These are phyloP conservation scores for Litsea cubeba DNA, from an alignment of 164 flowering plant species.

Conservation along the genomic window DNA sequence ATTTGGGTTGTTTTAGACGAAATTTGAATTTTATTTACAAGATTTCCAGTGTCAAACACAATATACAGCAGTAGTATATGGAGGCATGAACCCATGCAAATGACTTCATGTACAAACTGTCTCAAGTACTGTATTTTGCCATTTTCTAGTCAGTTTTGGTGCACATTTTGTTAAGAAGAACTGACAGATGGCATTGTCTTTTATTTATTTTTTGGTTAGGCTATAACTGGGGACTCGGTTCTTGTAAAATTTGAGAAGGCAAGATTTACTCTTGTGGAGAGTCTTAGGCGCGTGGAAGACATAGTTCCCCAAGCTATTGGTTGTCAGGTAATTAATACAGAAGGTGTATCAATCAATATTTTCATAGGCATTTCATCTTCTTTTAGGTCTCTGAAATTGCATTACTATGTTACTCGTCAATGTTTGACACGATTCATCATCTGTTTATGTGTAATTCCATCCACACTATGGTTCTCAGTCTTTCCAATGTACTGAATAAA, in stretches of 20 bases:
- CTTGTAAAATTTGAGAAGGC: conserved; percentile 84
- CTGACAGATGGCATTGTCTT: neutral
- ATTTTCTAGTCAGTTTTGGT: neutral
- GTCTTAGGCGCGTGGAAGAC: conserved; percentile 84
- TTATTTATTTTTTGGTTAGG: conserved; percentile 37
- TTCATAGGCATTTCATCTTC: neutral
- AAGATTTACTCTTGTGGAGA: conserved; percentile 58
- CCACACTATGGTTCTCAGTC: neutral
- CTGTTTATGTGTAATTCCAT: neutral
- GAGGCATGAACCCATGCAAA: neutral
- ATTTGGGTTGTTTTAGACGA: neutral
- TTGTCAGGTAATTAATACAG: conserved; percentile 53
- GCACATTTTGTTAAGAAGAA: neutral
- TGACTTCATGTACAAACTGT: neutral
- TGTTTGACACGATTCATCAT: neutral
- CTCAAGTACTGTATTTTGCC: too few relatives aligned
- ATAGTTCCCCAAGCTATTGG: conserved; percentile 83
- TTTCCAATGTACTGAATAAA: too few relatives aligned
- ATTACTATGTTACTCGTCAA: neutral
- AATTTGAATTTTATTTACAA: neutral
- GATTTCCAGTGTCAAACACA: neutral
- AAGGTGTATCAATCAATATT: neutral
- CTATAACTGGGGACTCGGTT: conserved; percentile 91
- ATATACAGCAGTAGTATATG: neutral
- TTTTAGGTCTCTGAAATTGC: neutral